Percentiles rank a stretch among this genome's conserved stretches.
phyloP scores from a whole-genome alignment of 1,139 yeast species.

The Hyphopichia fennica region DNA sequence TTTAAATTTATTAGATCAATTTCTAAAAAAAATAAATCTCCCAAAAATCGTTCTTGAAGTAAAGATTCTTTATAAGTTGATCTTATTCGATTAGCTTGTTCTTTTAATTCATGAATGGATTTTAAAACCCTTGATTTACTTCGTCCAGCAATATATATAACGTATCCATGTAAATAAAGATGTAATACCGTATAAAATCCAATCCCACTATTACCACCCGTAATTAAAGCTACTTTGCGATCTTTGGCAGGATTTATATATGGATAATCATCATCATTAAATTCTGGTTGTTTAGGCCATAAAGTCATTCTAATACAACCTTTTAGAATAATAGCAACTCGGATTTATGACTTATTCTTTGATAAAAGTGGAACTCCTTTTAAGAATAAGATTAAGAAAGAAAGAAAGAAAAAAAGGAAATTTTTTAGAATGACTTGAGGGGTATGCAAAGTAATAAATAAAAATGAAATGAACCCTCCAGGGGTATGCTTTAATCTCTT shows the following conservation, averaged over 20 bases:
- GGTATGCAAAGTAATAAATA: too few species aligned
- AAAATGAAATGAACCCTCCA: too few species aligned
- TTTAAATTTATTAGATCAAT: conserved; percentile 62
- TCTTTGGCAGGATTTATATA: conserved; percentile 34
- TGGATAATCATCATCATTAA: conserved; percentile 29
- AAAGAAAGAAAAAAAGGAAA: too few species aligned
- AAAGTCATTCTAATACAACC: not conserved
- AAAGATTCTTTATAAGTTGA: not conserved
- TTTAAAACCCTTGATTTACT: conserved; percentile 33
- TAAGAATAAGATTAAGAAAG: too few species aligned
- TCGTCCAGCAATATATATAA: conserved; percentile 44
- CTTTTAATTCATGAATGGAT: conserved; percentile 36
- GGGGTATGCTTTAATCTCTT: too few species aligned
- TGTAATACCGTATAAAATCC: conserved; percentile 45
- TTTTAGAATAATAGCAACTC: not conserved
- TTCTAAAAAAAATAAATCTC: conserved; percentile 59
- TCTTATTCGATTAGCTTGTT: conserved; percentile 15
- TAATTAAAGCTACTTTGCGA: conserved; percentile 40
- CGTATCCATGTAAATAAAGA: conserved; percentile 43
- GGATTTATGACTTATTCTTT: not conserved
- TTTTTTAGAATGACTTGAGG: too few species aligned
- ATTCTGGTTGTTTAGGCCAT: not conserved
- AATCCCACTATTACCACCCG: conserved; percentile 49
- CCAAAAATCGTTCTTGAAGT: conserved; percentile 34
- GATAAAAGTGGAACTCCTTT: too few species aligned